Evolutionary conservation across 2,329 filamentous ascomycete species (phyloP), one percentile per base, ranked within the genome.

Genomic region (Aureobasidium sp.): DNA sequence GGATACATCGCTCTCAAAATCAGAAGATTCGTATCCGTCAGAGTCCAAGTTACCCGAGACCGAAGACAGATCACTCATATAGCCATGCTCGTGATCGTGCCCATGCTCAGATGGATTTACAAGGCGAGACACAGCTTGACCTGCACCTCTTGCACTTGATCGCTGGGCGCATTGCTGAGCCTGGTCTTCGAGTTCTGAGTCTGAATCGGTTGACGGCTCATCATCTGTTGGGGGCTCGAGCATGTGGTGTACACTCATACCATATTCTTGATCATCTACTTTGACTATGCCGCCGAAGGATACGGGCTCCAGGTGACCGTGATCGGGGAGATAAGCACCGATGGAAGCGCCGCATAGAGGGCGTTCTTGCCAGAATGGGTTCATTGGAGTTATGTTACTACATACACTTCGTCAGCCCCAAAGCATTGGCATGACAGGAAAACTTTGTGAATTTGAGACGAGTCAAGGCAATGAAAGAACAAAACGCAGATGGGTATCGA

Each of bases 231-330:
- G 73, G 11, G 73, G 71, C 62, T 96, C 91, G 2, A 97, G 80
- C 83, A 97, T 91, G 68, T 97, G 91, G 64, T 97, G 91, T 0
- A 97, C 91, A 19, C 89, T 96, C 88, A 97, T 93, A 11, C 91
- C 91, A 63, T 90, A 93, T 0, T 88, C 81, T 66, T 86, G 83
- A 16, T 47, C 30, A 64, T 97, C 90, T 1, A 97, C 82, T 27
- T 93, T 73, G 35, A 97, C 82, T 3, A 95, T 78, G 7, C 91
- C 91, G 11, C 91, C 91, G 60, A 95, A 90, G 27, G 89, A 94
- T 3, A 95, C 91, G 2, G 91, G 89, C 5, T 90, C 90, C 2
- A 96, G 74, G 64, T 96, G 91, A 39, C 87, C 83, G 59, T 90
- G 82, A 54, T 87, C 86, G 47, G 88, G 83, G 17, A 56, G 34